Conservation (phyloP, 352 stramenopile genomes). For the Globisporangium abappressorium region DNA sequence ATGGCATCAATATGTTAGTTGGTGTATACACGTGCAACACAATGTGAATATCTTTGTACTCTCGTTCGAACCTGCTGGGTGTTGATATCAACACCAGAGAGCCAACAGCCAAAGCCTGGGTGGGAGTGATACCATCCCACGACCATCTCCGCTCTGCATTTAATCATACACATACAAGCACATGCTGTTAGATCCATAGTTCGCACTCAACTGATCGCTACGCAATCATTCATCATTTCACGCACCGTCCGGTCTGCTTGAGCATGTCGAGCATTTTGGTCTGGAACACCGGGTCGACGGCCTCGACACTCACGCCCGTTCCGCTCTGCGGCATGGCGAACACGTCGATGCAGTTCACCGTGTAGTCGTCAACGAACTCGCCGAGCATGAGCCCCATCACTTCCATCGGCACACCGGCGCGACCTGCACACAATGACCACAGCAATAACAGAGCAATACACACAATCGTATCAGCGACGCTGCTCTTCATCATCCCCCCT, state of each 20-base stretch:
- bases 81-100: slow-evolving; percentile 99
- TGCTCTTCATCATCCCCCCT: too few relatives aligned
- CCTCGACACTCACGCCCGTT: slow-evolving; percentile 95
- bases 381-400: slow-evolving; percentile 99
- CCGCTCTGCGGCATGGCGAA: slow-evolving; percentile 99
- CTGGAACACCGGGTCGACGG: slow-evolving; percentile 99
- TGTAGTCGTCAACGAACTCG: slow-evolving; percentile 99
- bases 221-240: slow-evolving; percentile 1
- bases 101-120: slow-evolving; percentile 99
- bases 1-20: neutral
- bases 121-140: slow-evolving; percentile 99
- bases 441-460: neutral
- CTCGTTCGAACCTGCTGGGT: slow-evolving; percentile 87
- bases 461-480: neutral
- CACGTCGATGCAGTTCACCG: slow-evolving; percentile 99
- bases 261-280: slow-evolving; percentile 99
- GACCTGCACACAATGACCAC: slow-evolving; percentile 33
- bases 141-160: slow-evolving; percentile 87
- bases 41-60: neutral
- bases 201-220: neutral
- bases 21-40: neutral
- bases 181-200: neutral
- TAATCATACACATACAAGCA: neutral
- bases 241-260: slow-evolving; percentile 95
- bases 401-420: slow-evolving; percentile 99